A percentile compares a stretch with the other conserved stretches of the same genome.
These are phyloP conservation scores for Daphne laureola DNA, from an alignment of 441 rosid genomes.

Conservation along the genomic window DNA sequence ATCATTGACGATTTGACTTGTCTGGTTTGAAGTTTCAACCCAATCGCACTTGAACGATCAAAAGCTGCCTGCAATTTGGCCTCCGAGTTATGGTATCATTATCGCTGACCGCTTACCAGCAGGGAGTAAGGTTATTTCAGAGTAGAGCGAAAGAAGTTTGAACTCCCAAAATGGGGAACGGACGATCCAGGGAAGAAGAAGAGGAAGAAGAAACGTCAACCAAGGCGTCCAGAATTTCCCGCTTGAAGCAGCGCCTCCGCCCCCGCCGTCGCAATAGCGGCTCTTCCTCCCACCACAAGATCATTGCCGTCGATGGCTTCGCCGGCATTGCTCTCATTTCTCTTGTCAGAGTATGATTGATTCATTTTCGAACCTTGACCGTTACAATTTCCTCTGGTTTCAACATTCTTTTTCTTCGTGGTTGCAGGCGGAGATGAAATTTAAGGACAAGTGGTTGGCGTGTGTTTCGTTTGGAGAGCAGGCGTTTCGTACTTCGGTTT, in stretches of 20 bases:
- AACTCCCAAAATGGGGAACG: conserved; percentile 36
- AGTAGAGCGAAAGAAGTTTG: too few relatives aligned
- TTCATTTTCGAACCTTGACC: not conserved
- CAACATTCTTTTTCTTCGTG: not conserved
- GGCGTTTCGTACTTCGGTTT: conserved; percentile 64
- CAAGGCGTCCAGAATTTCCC: conserved; percentile 25
- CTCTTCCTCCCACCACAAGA: conserved; percentile 25
- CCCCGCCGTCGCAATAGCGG: conserved; percentile 19
- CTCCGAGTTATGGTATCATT: too few relatives aligned
- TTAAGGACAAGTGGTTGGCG: conserved; percentile 83
- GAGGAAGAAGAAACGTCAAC: conserved; percentile 4
- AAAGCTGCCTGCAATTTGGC: too few relatives aligned
- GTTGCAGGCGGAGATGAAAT: conserved; percentile 67
- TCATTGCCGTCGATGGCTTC: conserved; percentile 49
- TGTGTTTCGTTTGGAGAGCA: conserved; percentile 88
- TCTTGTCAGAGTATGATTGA: conserved; percentile 35
- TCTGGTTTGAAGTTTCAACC: too few relatives aligned
- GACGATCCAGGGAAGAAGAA: conserved; percentile 26
- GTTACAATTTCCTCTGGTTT: not conserved
- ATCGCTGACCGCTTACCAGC: too few relatives aligned
- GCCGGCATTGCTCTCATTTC: conserved; percentile 87
- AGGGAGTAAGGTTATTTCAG: too few relatives aligned
- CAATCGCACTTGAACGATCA: too few relatives aligned
- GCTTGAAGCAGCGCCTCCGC: conserved; percentile 38
- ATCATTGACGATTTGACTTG: too few relatives aligned